phyloP scores from a whole-genome alignment of 1,284 basidiomycete species.

The Ganoderma lucidum region DNA sequence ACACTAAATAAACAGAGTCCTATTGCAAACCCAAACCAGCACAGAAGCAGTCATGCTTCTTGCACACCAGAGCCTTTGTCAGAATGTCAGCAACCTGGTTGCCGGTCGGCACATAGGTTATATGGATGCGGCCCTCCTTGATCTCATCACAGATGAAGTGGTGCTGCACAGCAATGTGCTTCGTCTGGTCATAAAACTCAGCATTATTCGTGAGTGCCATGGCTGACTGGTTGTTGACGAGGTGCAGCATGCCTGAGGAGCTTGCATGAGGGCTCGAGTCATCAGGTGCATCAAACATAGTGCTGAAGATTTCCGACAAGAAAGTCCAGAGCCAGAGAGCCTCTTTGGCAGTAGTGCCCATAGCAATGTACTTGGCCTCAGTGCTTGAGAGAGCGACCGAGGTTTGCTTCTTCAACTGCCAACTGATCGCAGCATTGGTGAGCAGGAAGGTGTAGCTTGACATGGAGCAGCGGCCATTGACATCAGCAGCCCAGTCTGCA shows the following conservation, averaged over 20 bases:
- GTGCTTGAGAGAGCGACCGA: no score
- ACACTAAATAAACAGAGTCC: no score
- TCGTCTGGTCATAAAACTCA: no score
- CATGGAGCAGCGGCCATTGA: background rate
- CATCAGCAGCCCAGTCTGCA: no score
- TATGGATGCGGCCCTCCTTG: background rate
- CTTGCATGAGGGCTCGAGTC: no score
- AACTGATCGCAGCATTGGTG: constrained; percentile 33
- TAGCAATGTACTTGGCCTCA: no score
- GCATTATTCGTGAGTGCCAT: no score
- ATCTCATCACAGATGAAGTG: background rate
- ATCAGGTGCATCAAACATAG: no score
- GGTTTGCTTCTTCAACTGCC: constrained; percentile 40
- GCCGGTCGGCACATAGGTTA: no score
- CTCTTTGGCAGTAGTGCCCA: no score
- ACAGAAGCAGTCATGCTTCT: background rate
- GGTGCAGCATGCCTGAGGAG: background rate
- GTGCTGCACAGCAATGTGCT: background rate
- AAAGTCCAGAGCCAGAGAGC: no score
- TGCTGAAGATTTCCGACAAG: no score
- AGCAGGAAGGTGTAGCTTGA: background rate
- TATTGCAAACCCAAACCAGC: background rate
- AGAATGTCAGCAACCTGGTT: background rate
- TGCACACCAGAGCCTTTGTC: background rate
- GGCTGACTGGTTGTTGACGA: background rate